Percentiles rank a stretch among this genome's conserved stretches.
These are phyloP conservation scores for Flaveria floridana DNA, from an alignment of 140 eudicot genomes.

Conservation along the genomic window DNA sequence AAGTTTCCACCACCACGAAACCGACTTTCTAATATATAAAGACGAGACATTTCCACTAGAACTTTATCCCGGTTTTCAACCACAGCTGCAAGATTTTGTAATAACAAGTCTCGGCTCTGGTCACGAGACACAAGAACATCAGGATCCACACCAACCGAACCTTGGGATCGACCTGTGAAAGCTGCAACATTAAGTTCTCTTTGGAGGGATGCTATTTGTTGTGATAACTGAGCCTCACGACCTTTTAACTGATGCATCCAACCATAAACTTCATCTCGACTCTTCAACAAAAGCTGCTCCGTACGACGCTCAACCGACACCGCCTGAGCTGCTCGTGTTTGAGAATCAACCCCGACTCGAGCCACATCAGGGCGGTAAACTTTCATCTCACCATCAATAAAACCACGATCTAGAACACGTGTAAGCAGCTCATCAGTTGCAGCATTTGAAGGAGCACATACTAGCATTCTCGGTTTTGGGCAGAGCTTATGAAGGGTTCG, in stretches of 20 bases:
- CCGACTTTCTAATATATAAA: constrained; percentile 71
- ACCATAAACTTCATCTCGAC: constrained; percentile 75
- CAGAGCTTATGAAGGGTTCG: constrained; percentile 94
- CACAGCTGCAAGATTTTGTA: constrained; percentile 93
- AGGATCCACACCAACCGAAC: constrained; percentile 97
- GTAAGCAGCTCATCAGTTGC: constrained; percentile 94
- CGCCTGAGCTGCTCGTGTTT: constrained; percentile 95
- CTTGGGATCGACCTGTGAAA: constrained; percentile 81
- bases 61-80: constrained; percentile 85
- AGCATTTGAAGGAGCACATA: constrained; percentile 99
- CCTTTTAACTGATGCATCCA: constrained; percentile 80
- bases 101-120: constrained; percentile 73
- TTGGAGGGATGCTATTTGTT: constrained; percentile 73
- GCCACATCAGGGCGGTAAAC: constrained; percentile 96
- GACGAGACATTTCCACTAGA: constrained; percentile 87
- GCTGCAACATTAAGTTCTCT: constrained; percentile 79
- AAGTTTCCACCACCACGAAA: constrained; percentile 69
- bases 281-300: constrained; percentile 69
- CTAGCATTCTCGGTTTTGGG: constrained; percentile 98
- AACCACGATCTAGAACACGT: constrained; percentile 97
- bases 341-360: constrained; percentile 96
- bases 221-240: constrained; percentile 78
- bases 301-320: constrained; percentile 99
- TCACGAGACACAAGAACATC: constrained; percentile 88
- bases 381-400: constrained; percentile 96